A percentile compares a stretch with the other conserved stretches of the same genome.
Conservation (phyloP, 2,329 filamentous ascomycete species). For the Polytolypa hystricis region DNA sequence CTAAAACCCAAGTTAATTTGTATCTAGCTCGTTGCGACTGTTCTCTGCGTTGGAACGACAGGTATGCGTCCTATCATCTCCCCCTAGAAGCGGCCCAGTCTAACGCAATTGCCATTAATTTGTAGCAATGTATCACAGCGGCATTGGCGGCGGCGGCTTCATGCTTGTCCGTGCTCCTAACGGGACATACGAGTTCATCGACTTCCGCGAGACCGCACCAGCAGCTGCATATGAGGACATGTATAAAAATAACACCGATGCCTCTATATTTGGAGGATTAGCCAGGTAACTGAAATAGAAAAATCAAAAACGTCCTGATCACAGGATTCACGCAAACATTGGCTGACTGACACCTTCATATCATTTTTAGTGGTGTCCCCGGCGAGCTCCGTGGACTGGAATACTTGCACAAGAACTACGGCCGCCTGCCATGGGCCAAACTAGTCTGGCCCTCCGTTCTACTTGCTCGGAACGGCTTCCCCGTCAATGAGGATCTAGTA, state of each 20-base stretch:
- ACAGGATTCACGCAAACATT: too few relatives aligned
- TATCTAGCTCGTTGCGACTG: conserved; percentile 54
- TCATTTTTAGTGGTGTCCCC: conserved; percentile 38
- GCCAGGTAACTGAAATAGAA: too few relatives aligned
- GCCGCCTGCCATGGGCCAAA: conserved; percentile 55
- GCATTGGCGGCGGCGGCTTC: conserved; percentile 85
- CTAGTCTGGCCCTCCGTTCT: conserved; percentile 64
- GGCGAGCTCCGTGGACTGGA: conserved; percentile 63
- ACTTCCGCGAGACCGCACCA: conserved; percentile 83
- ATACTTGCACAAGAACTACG: conserved; percentile 56
- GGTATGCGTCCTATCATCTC: conserved; percentile 37
- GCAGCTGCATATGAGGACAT: conserved; percentile 73
- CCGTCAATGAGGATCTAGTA: conserved; percentile 61
- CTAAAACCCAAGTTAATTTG: too few relatives aligned
- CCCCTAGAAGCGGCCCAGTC: too few relatives aligned
- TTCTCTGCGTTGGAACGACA: conserved; percentile 63
- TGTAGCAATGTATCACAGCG: conserved; percentile 59
- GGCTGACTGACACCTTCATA: not conserved
- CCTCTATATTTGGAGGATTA: conserved; percentile 61
- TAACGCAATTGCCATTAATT: conserved; percentile 3
- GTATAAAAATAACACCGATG: conserved; percentile 60
- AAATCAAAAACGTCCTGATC: too few relatives aligned
- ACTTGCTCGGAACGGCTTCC: conserved; percentile 63
- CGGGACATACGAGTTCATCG: conserved; percentile 74
- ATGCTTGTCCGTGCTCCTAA: conserved; percentile 63